A percentile compares a stretch with the other conserved stretches of the same genome.
phyloP scores from a whole-genome alignment of 2,329 filamentous ascomycete genomes.

The Amauroascus niger region DNA sequence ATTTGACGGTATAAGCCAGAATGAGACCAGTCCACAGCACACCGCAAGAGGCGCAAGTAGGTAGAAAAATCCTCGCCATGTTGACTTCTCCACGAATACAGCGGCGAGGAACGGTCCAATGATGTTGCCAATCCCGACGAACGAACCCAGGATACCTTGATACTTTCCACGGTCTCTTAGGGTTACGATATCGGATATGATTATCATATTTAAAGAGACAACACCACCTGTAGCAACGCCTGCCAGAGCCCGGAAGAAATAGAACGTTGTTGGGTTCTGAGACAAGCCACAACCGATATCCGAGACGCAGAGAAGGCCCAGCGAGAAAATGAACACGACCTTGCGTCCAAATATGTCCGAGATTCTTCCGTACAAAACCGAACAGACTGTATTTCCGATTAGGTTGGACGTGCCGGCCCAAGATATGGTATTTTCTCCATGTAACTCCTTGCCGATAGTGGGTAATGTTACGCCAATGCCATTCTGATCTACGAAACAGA shows the following conservation, averaged over 20 bases:
- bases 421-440: not conserved
- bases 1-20: not conserved
- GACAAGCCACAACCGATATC: constrained; percentile 31
- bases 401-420: not conserved
- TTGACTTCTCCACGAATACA: constrained; percentile 27
- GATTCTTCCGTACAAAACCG: constrained; percentile 50
- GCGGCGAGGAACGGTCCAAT: constrained; percentile 47
- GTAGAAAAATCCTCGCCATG: not conserved
- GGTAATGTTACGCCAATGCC: not conserved
- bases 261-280: constrained; percentile 47
- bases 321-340: constrained; percentile 46
- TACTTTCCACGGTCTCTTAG: constrained; percentile 50
- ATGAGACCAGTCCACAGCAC: not conserved
- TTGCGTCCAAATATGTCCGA: constrained; percentile 55
- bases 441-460: not conserved
- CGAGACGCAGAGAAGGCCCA: constrained; percentile 51
- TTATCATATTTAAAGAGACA: constrained; percentile 50
- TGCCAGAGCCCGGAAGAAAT: constrained; percentile 50
- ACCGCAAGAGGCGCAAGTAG: constrained; percentile 26
- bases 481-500: not conserved
- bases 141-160: constrained; percentile 47
- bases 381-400: constrained; percentile 19
- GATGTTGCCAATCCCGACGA: constrained; percentile 46
- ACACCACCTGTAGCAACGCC: constrained; percentile 54
- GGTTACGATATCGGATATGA: constrained; percentile 52